Conservation (phyloP, 1,284 basidiomycete genomes). For the Cutaneotrichosporon dermatis region DNA sequence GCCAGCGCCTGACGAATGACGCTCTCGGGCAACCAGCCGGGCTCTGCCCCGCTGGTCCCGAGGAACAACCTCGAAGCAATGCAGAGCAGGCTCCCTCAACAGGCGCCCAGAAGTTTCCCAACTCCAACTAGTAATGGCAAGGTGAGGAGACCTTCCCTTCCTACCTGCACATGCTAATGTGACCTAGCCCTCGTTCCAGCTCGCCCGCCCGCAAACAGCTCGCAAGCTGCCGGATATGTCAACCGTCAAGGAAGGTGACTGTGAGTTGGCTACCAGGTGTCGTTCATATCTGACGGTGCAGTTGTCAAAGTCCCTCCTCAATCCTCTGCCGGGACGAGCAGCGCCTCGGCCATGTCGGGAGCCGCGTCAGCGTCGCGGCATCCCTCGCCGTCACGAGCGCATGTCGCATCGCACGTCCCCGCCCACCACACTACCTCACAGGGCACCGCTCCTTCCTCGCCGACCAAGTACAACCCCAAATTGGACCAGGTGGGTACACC, state of each 20-base stretch:
- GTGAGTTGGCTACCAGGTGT: neutral
- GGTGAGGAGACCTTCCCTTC: neutral
- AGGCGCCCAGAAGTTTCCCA: neutral
- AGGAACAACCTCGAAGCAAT: conserved; percentile 8
- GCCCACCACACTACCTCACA: no score
- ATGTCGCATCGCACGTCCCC: no score
- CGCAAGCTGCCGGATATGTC: neutral
- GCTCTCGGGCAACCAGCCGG: neutral
- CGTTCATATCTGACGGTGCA: no score
- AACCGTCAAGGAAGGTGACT: neutral
- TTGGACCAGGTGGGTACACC: neutral
- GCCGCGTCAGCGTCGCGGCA: no score
- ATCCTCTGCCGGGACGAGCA: no score
- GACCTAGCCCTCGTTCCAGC: conserved; percentile 2
- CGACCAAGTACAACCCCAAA: neutral
- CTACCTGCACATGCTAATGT: neutral
- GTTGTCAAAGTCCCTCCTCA: no score
- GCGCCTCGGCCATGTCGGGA: no score
- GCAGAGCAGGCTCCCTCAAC: neutral
- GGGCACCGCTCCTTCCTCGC: neutral
- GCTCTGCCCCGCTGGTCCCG: neutral
- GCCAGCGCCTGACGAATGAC: neutral
- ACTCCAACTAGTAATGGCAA: neutral
- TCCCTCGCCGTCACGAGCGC: no score
- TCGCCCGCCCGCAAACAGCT: neutral